Percentiles rank a stretch among this genome's conserved stretches.
Conservation (phyloP, 768 basidiomycete genomes). For the Hortiboletus flavorubellus region DNA sequence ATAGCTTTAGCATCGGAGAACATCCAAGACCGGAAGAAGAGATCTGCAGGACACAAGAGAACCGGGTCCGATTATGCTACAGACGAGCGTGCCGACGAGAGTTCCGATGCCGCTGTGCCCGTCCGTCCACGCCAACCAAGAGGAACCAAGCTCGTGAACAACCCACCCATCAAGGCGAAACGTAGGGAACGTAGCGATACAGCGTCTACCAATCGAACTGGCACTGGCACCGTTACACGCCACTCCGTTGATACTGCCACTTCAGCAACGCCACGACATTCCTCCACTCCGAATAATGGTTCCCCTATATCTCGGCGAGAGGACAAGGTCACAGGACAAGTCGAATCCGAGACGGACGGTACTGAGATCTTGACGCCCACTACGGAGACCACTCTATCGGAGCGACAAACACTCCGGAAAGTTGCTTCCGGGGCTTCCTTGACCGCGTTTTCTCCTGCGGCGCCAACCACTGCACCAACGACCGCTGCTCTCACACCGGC, state of each 20-base stretch:
- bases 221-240: slow-evolving; percentile 28
- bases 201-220: slow-evolving; percentile 57
- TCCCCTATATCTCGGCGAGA: slow-evolving; percentile 30
- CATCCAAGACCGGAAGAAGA: slow-evolving; percentile 32
- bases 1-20: slow-evolving; percentile 64
- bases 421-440: slow-evolving; percentile 32
- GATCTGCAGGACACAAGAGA: slow-evolving; percentile 23
- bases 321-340: slow-evolving; percentile 39
- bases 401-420: slow-evolving; percentile 29
- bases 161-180: slow-evolving; percentile 35
- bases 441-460: slow-evolving; percentile 24
- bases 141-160: slow-evolving; percentile 31
- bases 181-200: slow-evolving; percentile 57
- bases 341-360: slow-evolving; percentile 34
- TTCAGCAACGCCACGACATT: slow-evolving; percentile 29
- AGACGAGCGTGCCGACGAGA: slow-evolving; percentile 56
- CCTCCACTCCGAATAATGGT: slow-evolving; percentile 22
- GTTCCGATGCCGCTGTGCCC: slow-evolving; percentile 43
- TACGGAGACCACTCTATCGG: slow-evolving; percentile 25
- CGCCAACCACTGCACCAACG: slow-evolving; percentile 27
- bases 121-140: slow-evolving; percentile 42
- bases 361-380: slow-evolving; percentile 28
- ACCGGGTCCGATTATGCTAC: slow-evolving; percentile 28
- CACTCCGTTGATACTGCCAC: slow-evolving; percentile 24
- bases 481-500: slow-evolving; percentile 36